A percentile compares a stretch with the other conserved stretches of the same genome.
These are phyloP conservation scores for Pyrus communis DNA, from an alignment of 306 rosid genomes.

Conservation along the genomic window DNA sequence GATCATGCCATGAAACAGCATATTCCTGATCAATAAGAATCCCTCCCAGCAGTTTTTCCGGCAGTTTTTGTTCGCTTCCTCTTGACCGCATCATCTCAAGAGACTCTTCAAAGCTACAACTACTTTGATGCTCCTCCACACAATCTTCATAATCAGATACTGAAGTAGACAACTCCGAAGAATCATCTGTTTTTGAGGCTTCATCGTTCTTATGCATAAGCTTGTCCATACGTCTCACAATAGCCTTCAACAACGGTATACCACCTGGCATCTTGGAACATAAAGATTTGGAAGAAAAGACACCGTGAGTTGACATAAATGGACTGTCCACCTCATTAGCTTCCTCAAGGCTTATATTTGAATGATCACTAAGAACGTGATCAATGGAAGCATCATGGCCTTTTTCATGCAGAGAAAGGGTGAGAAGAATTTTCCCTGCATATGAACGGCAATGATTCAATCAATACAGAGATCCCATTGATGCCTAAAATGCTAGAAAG, in stretches of 20 bases:
- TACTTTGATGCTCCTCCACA: constrained; percentile 28
- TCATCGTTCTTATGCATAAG: constrained; percentile 59
- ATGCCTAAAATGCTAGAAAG: background rate
- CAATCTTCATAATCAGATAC: constrained; percentile 52
- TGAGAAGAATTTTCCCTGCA: constrained; percentile 78
- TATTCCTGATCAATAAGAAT: constrained; percentile 58
- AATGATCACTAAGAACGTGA: constrained; percentile 16
- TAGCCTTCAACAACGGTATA: constrained; percentile 41
- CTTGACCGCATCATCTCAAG: constrained; percentile 43
- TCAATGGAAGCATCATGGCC: constrained; percentile 14
- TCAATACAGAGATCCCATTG: background rate
- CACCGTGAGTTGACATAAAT: constrained; percentile 13
- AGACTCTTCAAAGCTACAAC: constrained; percentile 56
- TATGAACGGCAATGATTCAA: constrained; percentile 3
- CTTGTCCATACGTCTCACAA: constrained; percentile 41
- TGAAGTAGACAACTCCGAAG: constrained; percentile 43
- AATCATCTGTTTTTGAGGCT: constrained; percentile 24
- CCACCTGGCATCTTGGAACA: constrained; percentile 36
- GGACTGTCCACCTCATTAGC: constrained; percentile 25
- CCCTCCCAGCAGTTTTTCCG: constrained; percentile 64
- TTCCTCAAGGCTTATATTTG: constrained; percentile 23
- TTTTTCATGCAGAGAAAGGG: constrained; percentile 56
- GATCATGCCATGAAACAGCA: constrained; percentile 35
- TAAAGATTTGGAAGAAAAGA: constrained; percentile 15
- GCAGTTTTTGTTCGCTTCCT: constrained; percentile 43